Base-by-base conservation (phyloP, 148 eudicot genomes). In the Silene uniflora region DNA sequence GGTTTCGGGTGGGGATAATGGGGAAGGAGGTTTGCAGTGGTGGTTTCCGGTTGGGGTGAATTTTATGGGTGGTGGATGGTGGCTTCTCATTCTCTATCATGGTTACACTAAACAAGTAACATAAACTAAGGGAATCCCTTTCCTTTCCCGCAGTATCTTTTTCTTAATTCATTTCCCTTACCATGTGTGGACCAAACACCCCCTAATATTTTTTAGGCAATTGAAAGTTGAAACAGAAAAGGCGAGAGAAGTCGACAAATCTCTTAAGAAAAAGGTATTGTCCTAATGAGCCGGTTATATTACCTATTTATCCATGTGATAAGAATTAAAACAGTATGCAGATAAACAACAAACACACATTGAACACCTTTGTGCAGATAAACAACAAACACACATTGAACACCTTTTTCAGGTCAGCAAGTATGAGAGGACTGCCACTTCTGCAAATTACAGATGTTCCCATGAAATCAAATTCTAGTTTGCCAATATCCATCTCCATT, bases 371-470 rank as follows among this genome's bases (percentile, higher is more conserved):
- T 62, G 18, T 56, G 61, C 23, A 4, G 29, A 10, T 21, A 55
- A 24, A 42, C 52, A 16, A 24, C 10, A 27, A 17, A 24, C 0
- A 25, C 54, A 29, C 22, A 22, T 19, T 18, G 46, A 73, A 62
- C 64, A 90, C 98, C 94, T 93, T 93, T 85, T 93, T 91, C 73
- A 93, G 76, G 78, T 93, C 98, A 76, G 97, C 98, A 72, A 93
- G 94, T 86, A 93, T 91, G 73, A 93, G 97, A 79, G 98, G 94
- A 84, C 98, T 91, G 72, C 98, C 98, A 80, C 98, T 93, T 87
- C 98, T 85, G 75, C 98, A 93, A 76, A 93, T 89, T 60, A 93
- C 92, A 63, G 89, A 88, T 52, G 98, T 93, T 71, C 98, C 94
- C 98, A 93, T 93, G 79, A 91, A 91, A 79, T 90, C 86, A 83